phyloP scores from a whole-genome alignment of 1,284 basidiomycete species.

The Sanghuangporus sanghuang region DNA sequence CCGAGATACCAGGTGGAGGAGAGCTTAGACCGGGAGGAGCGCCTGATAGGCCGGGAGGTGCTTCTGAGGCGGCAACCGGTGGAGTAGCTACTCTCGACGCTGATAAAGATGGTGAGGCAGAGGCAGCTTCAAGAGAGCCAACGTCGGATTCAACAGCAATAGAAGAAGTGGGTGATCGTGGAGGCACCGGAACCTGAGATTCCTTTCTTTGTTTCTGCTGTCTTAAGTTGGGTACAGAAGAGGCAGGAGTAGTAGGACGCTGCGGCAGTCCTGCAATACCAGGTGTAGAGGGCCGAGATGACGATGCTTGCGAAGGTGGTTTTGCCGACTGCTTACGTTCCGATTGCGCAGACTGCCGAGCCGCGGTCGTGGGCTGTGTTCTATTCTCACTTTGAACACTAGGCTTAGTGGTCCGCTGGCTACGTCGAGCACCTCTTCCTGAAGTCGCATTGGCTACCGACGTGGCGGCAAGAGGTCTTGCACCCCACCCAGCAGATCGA shows the following conservation, averaged over 20 bases:
- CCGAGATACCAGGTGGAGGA: conserved; percentile 43
- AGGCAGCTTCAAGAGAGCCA: conserved; percentile 27
- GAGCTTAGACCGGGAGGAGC: conserved; percentile 58
- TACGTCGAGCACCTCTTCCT: conserved; percentile 22
- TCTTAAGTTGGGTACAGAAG: conserved; percentile 1
- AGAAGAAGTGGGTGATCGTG: conserved; percentile 47
- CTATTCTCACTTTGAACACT: conserved; percentile 6
- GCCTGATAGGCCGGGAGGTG: conserved; percentile 50
- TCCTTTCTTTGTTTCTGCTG: conserved; percentile 34
- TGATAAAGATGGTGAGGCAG: conserved; percentile 23
- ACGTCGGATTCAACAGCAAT: conserved; percentile 34
- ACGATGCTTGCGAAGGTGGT: conserved; percentile 47
- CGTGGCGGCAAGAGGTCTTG: conserved; percentile 35
- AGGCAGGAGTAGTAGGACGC: conserved; percentile 42
- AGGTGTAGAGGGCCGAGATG: conserved; percentile 62
- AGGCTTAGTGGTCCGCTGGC: conserved; percentile 10
- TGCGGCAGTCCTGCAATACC: conserved; percentile 33
- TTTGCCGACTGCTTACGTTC: conserved; percentile 40
- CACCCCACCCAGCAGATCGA: conserved; percentile 81
- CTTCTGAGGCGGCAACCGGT: conserved; percentile 37
- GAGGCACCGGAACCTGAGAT: conserved; percentile 38
- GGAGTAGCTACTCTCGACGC: conserved; percentile 25
- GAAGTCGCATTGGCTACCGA: conserved; percentile 25
- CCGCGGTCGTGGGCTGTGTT: neutral
- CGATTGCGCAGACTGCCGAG: conserved; percentile 25